Percentiles rank a stretch among this genome's conserved stretches.
phyloP scores from a whole-genome alignment of 768 basidiomycete species.

The Pisolithus orientalis region DNA sequence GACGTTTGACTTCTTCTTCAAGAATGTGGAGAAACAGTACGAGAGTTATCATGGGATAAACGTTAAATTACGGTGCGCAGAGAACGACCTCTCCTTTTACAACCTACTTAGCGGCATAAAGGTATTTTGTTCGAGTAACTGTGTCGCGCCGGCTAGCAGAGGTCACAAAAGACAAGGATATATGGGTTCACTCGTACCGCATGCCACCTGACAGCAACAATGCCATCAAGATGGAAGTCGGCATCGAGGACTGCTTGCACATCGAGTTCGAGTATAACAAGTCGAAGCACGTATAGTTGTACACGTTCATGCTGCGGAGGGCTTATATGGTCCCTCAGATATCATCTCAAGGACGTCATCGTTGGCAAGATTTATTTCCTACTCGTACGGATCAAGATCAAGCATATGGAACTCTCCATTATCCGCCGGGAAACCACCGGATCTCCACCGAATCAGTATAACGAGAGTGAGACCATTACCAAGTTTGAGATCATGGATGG shows the following conservation, averaged over 20 bases:
- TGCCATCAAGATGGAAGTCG: conserved; percentile 99
- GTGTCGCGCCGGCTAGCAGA: conserved; percentile 92
- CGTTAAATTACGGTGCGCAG: conserved; percentile 83
- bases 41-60: conserved; percentile 98
- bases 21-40: conserved; percentile 99
- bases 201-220: conserved; percentile 99
- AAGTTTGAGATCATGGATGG: conserved; percentile 99
- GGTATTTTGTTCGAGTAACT: conserved; percentile 88
- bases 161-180: conserved; percentile 85
- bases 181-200: conserved; percentile 98
- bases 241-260: conserved; percentile 97
- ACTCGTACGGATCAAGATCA: conserved; percentile 97
- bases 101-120: conserved; percentile 26
- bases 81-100: not conserved
- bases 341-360: conserved; percentile 97
- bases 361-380: conserved; percentile 99
- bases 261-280: conserved; percentile 99
- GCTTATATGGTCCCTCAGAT: conserved; percentile 43
- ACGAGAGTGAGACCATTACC: conserved; percentile 97
- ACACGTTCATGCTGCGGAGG: not conserved
- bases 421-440: conserved; percentile 97
- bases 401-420: conserved; percentile 98
- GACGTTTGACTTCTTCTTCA: conserved; percentile 95
- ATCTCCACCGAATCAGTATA: conserved; percentile 97
- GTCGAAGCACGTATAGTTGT: conserved; percentile 66